Conservation (phyloP, 2,329 filamentous ascomycete genomes). For the Neofusicoccum sp. region DNA sequence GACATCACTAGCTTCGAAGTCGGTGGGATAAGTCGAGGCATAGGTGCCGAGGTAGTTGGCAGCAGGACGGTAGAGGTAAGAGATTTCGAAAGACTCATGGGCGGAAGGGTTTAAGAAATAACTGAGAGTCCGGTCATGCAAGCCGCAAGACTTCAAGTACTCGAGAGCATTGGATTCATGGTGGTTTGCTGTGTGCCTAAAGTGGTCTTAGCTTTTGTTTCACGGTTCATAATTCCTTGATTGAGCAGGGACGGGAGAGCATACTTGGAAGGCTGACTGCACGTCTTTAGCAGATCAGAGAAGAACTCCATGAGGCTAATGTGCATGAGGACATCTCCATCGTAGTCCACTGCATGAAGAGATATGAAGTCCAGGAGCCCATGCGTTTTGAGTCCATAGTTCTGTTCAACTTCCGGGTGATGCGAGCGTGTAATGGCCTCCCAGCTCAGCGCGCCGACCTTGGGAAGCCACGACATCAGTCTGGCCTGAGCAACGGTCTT, state of each 20-base stretch:
- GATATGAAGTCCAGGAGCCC: slow-evolving; percentile 59
- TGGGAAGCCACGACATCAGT: slow-evolving; percentile 60
- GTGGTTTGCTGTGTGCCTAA: slow-evolving; percentile 11
- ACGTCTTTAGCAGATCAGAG: slow-evolving; percentile 53
- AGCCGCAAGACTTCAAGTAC: slow-evolving; percentile 53
- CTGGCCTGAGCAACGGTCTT: slow-evolving; percentile 64
- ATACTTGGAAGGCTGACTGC: slow-evolving; percentile 20
- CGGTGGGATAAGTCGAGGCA: slow-evolving; percentile 56
- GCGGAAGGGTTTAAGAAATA: slow-evolving; percentile 56
- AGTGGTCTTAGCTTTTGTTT: neutral
- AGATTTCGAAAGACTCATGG: slow-evolving; percentile 54
- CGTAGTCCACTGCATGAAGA: slow-evolving; percentile 58
- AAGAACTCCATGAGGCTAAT: slow-evolving; percentile 62
- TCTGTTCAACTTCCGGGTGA: slow-evolving; percentile 54
- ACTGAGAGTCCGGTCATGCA: slow-evolving; percentile 54
- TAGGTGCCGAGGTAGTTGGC: slow-evolving; percentile 62
- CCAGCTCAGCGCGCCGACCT: slow-evolving; percentile 59
- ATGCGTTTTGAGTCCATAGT: slow-evolving; percentile 33
- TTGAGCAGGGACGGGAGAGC: neutral
- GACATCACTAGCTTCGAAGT: slow-evolving; percentile 52
- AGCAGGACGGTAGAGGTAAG: slow-evolving; percentile 57
- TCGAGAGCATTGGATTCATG: slow-evolving; percentile 48
- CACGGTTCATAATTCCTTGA: neutral
- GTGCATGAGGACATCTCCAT: slow-evolving; percentile 62
- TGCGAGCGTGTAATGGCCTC: slow-evolving; percentile 55